Percentiles rank a stretch among this genome's conserved stretches.
Evolutionary conservation across 2,329 filamentous ascomycete genomes (phyloP).

Genomic region (Aspergillus pseudoterreus): DNA sequence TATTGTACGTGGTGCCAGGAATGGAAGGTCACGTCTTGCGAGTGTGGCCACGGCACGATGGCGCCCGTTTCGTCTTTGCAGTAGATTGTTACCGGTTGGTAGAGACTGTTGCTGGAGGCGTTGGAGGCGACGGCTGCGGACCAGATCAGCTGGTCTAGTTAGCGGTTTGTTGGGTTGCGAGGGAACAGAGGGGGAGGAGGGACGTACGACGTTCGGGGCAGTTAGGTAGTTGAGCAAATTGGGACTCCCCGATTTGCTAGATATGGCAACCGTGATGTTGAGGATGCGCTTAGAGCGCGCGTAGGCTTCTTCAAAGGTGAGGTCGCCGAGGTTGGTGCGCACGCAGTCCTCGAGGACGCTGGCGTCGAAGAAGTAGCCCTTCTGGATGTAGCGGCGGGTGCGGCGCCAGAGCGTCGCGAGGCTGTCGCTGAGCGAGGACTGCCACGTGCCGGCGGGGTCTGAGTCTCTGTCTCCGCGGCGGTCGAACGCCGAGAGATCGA

Average conservation of each 20-base stretch:
- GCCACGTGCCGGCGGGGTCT: slow-evolving; percentile 4
- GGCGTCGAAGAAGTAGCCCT: slow-evolving; percentile 82
- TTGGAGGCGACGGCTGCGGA: slow-evolving; percentile 43
- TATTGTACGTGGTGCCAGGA: slow-evolving; percentile 65
- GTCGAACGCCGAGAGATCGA: slow-evolving; percentile 78
- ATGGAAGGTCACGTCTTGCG: slow-evolving; percentile 59
- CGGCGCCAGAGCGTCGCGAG: slow-evolving; percentile 63
- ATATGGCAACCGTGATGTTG: slow-evolving; percentile 85
- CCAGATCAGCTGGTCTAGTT: slow-evolving; percentile 54
- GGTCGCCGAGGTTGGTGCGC: slow-evolving; percentile 76
- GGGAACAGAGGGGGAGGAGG: not conserved
- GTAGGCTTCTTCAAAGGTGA: slow-evolving; percentile 93
- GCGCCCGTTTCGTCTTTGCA: slow-evolving; percentile 73
- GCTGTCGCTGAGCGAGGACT: slow-evolving; percentile 28
- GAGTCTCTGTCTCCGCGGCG: slow-evolving; percentile 31
- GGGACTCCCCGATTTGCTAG: slow-evolving; percentile 70
- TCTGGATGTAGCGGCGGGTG: slow-evolving; percentile 63
- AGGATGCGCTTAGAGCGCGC: slow-evolving; percentile 77
- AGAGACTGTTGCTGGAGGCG: slow-evolving; percentile 56
- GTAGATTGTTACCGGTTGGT: slow-evolving; percentile 64
- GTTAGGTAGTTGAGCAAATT: slow-evolving; percentile 89
- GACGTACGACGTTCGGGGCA: slow-evolving; percentile 81
- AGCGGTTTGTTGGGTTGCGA: not conserved
- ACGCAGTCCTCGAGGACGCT: slow-evolving; percentile 80
- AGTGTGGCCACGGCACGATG: slow-evolving; percentile 69